Conservation (phyloP, 306 rosid species). For the Acacia crassicarpa region DNA sequence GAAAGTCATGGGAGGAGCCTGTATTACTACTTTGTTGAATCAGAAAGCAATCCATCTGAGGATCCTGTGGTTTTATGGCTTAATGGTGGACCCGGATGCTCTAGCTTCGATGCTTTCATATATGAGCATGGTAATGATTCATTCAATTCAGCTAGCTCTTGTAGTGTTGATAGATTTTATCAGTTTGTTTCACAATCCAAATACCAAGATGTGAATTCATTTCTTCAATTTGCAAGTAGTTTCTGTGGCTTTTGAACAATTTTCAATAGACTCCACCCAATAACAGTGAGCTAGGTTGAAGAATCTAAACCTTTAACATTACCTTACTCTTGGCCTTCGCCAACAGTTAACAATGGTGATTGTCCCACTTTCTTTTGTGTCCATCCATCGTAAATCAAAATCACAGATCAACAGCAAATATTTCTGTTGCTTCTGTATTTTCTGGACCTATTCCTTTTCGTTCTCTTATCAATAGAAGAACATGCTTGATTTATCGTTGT, state of each 20-base stretch:
- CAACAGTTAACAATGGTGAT: not conserved
- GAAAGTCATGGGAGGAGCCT: conserved; percentile 59
- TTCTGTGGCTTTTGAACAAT: not conserved
- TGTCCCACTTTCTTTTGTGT: not conserved
- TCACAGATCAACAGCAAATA: not conserved
- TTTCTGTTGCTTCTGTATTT: not conserved
- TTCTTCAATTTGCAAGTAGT: not conserved
- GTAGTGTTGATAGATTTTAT: not conserved
- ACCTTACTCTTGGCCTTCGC: not conserved
- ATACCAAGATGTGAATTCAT: not conserved
- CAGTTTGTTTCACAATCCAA: not conserved
- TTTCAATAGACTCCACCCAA: not conserved
- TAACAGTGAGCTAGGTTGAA: not conserved
- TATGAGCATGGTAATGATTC: conserved; percentile 79
- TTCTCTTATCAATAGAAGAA: not conserved
- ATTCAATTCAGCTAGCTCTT: not conserved
- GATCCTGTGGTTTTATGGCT: conserved; percentile 97
- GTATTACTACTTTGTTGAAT: conserved; percentile 77
- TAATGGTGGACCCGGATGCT: conserved; percentile 97
- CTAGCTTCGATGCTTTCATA: conserved; percentile 88
- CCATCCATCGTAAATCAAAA: not conserved
- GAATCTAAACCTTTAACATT: not conserved
- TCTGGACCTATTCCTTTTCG: not conserved
- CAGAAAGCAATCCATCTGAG: conserved; percentile 70
- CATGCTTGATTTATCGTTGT: not conserved